Base-by-base conservation (phyloP, 1,139 yeast genomes). In the Sugiyamaella japonica region DNA sequence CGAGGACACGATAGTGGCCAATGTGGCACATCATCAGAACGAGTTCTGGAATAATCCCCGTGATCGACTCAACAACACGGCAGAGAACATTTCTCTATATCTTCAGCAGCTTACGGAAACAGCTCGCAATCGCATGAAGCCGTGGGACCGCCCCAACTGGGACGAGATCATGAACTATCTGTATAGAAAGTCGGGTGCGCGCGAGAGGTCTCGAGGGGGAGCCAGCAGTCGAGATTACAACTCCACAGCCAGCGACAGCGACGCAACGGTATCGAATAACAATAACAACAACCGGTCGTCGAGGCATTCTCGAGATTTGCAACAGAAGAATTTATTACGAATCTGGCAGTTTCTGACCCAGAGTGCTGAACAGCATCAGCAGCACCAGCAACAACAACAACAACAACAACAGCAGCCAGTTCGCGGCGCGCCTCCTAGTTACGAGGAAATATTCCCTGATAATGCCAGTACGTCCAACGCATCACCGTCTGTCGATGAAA, bases 371-470 rank as follows among this genome's bases (percentile, higher is more conserved):
- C 46, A 47, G 1, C 43, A 38, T 7, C 44, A 47, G 4, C 44
- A 38, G 10, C 45, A 38, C 3, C 39, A 17, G 15, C 40, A 29
- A 34, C 44, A 47, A 8, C 43, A 37, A 15, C 37, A 37, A 10
- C 38, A 16, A 5, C 39, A 28, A 37, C 31, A 34, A 34, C 48
- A 13, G 45, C 28, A 16, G 20, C 56, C 37, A 17, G 32, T 36
- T 23, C 13, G 13, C 13, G 41, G n/a, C 13, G 63, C 56, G 62
- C 76, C 74, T 57, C 97, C 96, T 12, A 78, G 84, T 37, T 89
- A 89, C 65, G 91, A 88, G 60, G 97, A 89, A 60, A 77, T 89
- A 52, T 89, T 84, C 76, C 97, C 97, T 16, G 76, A 77, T 28
- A 43, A 23, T 29, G 16, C 39, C 16, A n/a, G 39, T 36, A 4